Percentiles rank a stretch among this genome's conserved stretches.
These are phyloP conservation scores for Datura wrightii DNA, from an alignment of 257 asterid genomes.

Conservation along the genomic window DNA sequence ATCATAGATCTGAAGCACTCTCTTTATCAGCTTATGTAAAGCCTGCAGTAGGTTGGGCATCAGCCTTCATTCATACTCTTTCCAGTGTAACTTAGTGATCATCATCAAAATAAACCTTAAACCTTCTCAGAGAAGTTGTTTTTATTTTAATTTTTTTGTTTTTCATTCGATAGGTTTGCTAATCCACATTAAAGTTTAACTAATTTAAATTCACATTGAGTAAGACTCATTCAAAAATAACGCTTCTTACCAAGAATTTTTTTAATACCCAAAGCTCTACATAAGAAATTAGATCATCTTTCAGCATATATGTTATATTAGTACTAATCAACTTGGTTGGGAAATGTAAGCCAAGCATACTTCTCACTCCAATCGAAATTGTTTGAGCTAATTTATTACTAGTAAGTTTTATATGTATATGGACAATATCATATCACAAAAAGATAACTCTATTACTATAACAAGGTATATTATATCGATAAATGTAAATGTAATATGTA, in stretches of 20 bases:
- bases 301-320: not conserved
- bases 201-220: too few species aligned
- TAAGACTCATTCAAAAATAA: too few species aligned
- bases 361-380: not conserved
- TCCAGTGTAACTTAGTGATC: not conserved
- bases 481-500: too few species aligned
- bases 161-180: too few species aligned
- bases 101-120: not conserved
- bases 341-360: not conserved
- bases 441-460: too few species aligned
- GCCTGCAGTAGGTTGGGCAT: not conserved
- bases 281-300: not conserved
- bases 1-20: not conserved
- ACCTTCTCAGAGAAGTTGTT: not conserved
- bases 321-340: not conserved
- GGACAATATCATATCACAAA: too few species aligned
- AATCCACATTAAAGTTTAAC: too few species aligned
- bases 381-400: not conserved
- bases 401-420: not conserved
- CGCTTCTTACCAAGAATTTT: too few species aligned
- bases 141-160: too few species aligned
- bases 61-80: not conserved
- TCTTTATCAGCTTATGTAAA: not conserved
- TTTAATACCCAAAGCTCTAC: too few species aligned
- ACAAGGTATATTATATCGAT: too few species aligned